Evolutionary conservation across 345 rosid genomes (phyloP), one percentile per base, ranked within the genome.

Genomic region (Stellera chamaejasme): DNA sequence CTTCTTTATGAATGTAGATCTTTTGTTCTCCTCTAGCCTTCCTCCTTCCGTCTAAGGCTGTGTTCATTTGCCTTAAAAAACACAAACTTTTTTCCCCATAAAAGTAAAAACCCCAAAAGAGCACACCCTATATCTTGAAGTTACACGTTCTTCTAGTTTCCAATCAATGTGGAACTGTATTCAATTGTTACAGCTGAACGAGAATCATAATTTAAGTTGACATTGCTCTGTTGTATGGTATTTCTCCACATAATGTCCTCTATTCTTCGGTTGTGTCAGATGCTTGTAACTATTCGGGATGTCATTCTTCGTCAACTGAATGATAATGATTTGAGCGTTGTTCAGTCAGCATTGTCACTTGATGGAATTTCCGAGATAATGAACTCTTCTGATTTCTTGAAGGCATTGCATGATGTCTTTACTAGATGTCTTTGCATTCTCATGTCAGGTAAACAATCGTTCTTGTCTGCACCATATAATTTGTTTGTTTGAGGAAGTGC

Each of bases 281-380:
- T 75, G 61, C 70, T 87, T 63, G 74, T 69, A 57, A 71, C 75
- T 23, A 66, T 93, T 75, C 79, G 72, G 68, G 92, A 85, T 73
- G 85, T 79, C 26, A 60, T 93, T 55, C 54, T 84, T 62, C 72
- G 75, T 74, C 95, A 84, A 66, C 85, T 93, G 63, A 70, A 62
- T 50, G 97, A 93, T 75, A 81, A 79, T 69, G 99, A 93, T 71
- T 70, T 93, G 54, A 72, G 82, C 56, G 84, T 93, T 52, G 88
- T 93, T 68, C 72, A 64, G 67, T 84, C 84, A 60, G 88, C 88
- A 64, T 64, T 89, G 55, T 77, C 86, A 55, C 45, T 93, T 44
- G 79, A 83, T 56, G 83, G 80, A 45, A 69, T 87, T 64, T 67
- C 89, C 19, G 80, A 72, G 60, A 59, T 79, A 39, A 52, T 84